These are phyloP conservation scores for Blastobotrys serpentis DNA, from an alignment of 1,139 yeast genomes.

Conservation along the genomic window DNA sequence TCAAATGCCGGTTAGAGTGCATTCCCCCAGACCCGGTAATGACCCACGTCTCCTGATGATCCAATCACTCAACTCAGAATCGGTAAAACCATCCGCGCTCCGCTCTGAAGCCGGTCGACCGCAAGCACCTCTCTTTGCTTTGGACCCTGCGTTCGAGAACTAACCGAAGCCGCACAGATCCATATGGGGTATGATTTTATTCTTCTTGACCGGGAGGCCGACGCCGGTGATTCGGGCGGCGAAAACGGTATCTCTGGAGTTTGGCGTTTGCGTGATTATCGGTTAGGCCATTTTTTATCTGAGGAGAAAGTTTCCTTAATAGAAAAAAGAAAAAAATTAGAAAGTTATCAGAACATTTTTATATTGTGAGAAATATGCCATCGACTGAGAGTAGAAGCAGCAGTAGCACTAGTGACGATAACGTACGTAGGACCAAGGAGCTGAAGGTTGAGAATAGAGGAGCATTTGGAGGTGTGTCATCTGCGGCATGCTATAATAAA, in stretches of 20 bases:
- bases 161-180: no score
- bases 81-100: no score
- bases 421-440: not conserved
- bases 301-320: not conserved
- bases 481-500: not conserved
- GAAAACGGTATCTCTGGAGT: no score
- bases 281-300: not conserved
- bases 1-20: no score
- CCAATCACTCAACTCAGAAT: no score
- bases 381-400: constrained; percentile 4
- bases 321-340: not conserved
- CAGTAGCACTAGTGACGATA: not conserved
- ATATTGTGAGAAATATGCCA: constrained; percentile 1
- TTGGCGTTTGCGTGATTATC: constrained; percentile 3
- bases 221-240: no score
- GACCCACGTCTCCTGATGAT: no score
- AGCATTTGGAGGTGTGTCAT: not conserved
- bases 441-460: not conserved
- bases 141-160: no score
- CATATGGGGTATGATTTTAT: no score
- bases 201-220: not conserved
- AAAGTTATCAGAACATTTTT: not conserved
- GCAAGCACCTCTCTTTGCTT: no score
- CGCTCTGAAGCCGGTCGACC: no score
- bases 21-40: no score